A percentile compares a stretch with the other conserved stretches of the same genome.
These are phyloP conservation scores for Rhododendron williamsianum DNA, from an alignment of 148 eudicot genomes.

Conservation along the genomic window DNA sequence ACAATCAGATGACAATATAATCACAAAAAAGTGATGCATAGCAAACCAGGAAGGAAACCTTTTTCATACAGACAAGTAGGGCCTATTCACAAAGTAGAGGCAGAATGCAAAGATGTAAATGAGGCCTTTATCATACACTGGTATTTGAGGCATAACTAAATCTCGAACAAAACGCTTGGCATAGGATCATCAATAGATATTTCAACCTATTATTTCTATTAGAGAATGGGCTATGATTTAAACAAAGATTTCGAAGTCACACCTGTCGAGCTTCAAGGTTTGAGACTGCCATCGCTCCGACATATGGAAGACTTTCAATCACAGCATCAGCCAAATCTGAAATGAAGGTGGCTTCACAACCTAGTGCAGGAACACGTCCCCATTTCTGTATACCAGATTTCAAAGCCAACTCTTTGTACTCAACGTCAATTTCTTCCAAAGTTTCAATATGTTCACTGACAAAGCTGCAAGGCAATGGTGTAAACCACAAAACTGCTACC, in stretches of 20 bases:
- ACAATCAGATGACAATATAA: background rate
- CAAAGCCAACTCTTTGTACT: conserved; percentile 87
- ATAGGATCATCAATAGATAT: background rate
- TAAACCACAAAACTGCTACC: background rate
- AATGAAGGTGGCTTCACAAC: conserved; percentile 84
- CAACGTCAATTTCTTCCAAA: conserved; percentile 93
- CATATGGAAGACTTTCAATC: conserved; percentile 97
- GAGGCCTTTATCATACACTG: background rate
- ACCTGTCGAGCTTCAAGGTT: conserved; percentile 97
- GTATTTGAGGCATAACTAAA: background rate
- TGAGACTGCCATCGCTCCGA: conserved; percentile 99
- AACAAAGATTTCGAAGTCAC: background rate
- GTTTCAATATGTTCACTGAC: conserved; percentile 99
- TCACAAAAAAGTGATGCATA: background rate
- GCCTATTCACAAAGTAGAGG: background rate
- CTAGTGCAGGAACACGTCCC: conserved; percentile 97
- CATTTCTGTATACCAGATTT: conserved; percentile 85
- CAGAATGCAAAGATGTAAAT: background rate
- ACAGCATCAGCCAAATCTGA: conserved; percentile 95
- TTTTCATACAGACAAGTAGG: background rate
- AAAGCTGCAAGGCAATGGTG: conserved; percentile 45
- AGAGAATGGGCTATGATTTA: background rate
- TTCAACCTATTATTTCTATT: background rate
- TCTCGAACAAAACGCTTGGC: background rate
- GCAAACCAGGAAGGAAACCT: background rate